Evolutionary conservation across 2,329 filamentous ascomycete species (phyloP), one percentile per base, ranked within the genome.

Genomic region (Cercospora sp.): DNA sequence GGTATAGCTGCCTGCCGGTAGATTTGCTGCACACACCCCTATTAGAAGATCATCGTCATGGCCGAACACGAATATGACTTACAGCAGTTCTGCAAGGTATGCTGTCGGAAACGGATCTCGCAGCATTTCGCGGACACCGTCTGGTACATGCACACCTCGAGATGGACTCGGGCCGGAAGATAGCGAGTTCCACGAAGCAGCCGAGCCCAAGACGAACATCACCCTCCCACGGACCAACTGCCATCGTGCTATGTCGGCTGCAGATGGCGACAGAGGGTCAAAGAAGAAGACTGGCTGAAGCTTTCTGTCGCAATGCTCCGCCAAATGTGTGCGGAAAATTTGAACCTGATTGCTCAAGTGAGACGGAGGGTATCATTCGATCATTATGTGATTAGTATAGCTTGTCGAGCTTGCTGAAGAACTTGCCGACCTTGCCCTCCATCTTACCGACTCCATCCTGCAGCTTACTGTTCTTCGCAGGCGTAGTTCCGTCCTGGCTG

Each of bases 381-480:
- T 8, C 40, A 40, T 51, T 58, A 30, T 28, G 26, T 30, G 26
- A 30, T 64, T 62, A 71, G 51, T 66, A 71, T 53, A 71, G 45
- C 60, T 71, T 71, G 28, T 71, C 69, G 5, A 71, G 60, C 51
- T 66, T 69, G 18, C 58, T 66, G 23, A 71, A 60, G 30, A 67
- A 68, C 28, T 68, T 68, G 18, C 64, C 62, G 13, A 71, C 67
- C 62, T 67, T 71, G 30, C 68, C 65, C 28, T 71, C 69, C 36
- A 69, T 58, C 59, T 67, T 67, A 13, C 64, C 67, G 7, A 69
- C 65, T 8, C 63, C 53, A 13, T 65, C 60, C 51, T 68, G 66
- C 59, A 68, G 31, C 20, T 60, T 60, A 42, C 66, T 66, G 26
- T 62, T 66, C 40, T 57, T 60, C 10, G 48, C 55, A 28, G 61